Conservation (phyloP, 768 basidiomycete species). For the Omphalotus guepiniiformis region DNA sequence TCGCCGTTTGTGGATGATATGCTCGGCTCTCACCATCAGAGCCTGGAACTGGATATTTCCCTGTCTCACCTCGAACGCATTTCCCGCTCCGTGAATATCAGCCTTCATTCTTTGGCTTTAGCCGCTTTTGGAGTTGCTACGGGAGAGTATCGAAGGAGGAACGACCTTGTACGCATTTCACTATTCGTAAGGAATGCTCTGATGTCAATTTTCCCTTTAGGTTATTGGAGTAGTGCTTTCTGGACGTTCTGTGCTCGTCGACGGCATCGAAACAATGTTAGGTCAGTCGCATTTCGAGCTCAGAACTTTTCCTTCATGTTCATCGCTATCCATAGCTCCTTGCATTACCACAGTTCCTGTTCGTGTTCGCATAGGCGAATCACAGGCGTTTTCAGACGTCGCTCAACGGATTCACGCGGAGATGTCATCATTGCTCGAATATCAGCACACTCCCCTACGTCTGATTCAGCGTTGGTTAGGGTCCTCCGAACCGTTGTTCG, state of each 20-base stretch:
- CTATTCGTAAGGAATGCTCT: neutral
- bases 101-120: neutral
- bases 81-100: constrained; percentile 3
- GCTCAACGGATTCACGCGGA: neutral
- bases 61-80: constrained; percentile 2
- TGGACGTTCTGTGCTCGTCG: constrained; percentile 3
- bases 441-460: constrained; percentile 8
- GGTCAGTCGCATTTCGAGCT: neutral
- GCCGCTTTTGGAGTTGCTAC: constrained; percentile 2
- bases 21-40: neutral
- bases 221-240: constrained; percentile 8
- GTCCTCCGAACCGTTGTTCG: constrained; percentile 5
- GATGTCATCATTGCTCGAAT: constrained; percentile 1
- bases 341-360: constrained; percentile 11
- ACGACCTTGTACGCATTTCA: neutral
- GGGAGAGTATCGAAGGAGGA: constrained; percentile 1
- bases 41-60: neutral
- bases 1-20: neutral
- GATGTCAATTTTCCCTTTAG: neutral
- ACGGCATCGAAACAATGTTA: constrained; percentile 7
- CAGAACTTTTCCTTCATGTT: neutral
- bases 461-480: constrained; percentile 8
- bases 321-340: constrained; percentile 1
- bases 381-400: constrained; percentile 3
- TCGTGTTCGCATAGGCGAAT: neutral